Evolutionary conservation across 352 stramenopile genomes (phyloP).

Genomic region (Blastocystis sp.): DNA sequence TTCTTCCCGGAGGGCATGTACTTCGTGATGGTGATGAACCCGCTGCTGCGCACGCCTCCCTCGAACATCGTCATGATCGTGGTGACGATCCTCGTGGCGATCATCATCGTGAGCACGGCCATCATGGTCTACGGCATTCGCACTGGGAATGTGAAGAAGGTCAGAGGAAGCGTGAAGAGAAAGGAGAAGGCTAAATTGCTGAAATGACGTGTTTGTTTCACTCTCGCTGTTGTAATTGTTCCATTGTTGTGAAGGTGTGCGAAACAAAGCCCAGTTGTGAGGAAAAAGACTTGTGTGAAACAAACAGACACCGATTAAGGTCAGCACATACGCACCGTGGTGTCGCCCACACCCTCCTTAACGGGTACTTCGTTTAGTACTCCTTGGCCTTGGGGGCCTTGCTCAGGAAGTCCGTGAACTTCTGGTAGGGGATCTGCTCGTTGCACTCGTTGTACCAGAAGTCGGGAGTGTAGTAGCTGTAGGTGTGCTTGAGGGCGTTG

Average conservation of each 20-base stretch:
- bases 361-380: background rate
- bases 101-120: too few relatives aligned
- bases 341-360: slow-evolving; percentile 66
- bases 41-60: background rate
- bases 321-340: slow-evolving; percentile 67
- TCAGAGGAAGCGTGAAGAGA: too few relatives aligned
- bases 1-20: slow-evolving; percentile 9
- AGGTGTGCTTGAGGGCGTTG: slow-evolving; percentile 93
- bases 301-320: slow-evolving; percentile 52
- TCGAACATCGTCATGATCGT: background rate
- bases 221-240: too few relatives aligned
- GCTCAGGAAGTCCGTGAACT: slow-evolving; percentile 97
- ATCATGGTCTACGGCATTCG: too few relatives aligned
- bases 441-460: slow-evolving; percentile 95
- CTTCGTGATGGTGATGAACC: slow-evolving; percentile 18
- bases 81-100: too few relatives aligned
- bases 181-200: too few relatives aligned
- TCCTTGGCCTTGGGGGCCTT: slow-evolving; percentile 76
- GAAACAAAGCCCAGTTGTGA: too few relatives aligned
- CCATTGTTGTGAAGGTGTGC: too few relatives aligned
- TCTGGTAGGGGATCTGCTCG: slow-evolving; percentile 89
- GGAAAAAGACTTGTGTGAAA: background rate
- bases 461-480: slow-evolving; percentile 96
- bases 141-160: too few relatives aligned
- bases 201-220: too few relatives aligned